These are phyloP conservation scores for Pinus taeda DNA, from an alignment of 75 land plant genomes.

Conservation along the genomic window DNA sequence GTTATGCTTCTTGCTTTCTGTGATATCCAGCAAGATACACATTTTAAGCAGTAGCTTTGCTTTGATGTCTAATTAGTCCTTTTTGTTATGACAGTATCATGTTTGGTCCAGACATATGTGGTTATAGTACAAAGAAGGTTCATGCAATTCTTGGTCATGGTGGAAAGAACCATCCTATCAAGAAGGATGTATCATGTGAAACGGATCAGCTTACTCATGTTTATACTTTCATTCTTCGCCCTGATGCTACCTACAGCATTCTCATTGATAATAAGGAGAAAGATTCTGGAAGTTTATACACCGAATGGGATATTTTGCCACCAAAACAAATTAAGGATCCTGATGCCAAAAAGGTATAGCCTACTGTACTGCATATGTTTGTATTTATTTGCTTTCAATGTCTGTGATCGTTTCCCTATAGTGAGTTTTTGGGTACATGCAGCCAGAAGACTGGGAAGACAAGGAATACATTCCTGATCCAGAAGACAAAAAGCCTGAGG, in stretches of 20 bases:
- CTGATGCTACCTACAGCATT: constrained; percentile 57
- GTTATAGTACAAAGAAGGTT: constrained; percentile 56
- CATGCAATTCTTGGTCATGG: constrained; percentile 55
- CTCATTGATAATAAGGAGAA: constrained; percentile 60
- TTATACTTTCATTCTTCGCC: constrained; percentile 57
- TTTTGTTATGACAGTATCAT: constrained; percentile 41
- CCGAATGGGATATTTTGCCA: constrained; percentile 60
- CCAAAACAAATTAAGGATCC: constrained; percentile 51
- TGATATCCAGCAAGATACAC: no score
- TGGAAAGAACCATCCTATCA: constrained; percentile 49
- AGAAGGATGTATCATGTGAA: constrained; percentile 61
- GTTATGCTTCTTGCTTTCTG: no score
- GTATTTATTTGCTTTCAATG: not conserved
- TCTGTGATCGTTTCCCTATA: not conserved
- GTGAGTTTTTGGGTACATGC: not conserved
- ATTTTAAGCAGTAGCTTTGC: no score
- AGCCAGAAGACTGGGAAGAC: constrained; percentile 80
- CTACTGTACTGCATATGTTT: not conserved
- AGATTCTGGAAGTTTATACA: constrained; percentile 45
- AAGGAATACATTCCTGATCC: constrained; percentile 61
- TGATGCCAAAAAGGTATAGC: constrained; percentile 44
- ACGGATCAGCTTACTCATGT: constrained; percentile 72
- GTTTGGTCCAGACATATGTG: constrained; percentile 83
- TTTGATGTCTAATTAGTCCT: not conserved
- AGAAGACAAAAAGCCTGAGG: constrained; percentile 68